Evolutionary conservation across 192 early-diverging fungal species (phyloP).

Genomic region (Funneliformis geosporum): DNA sequence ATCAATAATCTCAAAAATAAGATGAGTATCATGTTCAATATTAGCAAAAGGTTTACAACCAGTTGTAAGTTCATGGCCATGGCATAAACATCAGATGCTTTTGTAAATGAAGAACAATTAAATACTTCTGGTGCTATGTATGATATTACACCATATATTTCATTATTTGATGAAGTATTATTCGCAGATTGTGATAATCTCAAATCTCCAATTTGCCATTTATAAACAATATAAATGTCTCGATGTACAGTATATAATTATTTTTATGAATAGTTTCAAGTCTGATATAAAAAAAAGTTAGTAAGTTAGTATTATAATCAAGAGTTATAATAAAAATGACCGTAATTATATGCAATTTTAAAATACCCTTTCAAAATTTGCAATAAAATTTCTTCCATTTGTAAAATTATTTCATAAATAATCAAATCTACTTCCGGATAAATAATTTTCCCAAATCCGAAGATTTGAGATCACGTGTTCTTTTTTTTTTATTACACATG

Average conservation of each 20-base stretch:
- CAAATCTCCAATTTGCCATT: not conserved
- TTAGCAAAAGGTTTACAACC: not conserved
- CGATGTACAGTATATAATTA: slow-evolving; percentile 9
- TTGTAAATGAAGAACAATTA: not conserved
- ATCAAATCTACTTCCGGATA: too few relatives aligned
- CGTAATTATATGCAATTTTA: too few relatives aligned
- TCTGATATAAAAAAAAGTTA: not conserved
- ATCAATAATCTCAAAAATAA: not conserved
- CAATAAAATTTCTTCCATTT: not conserved
- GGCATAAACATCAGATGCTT: not conserved
- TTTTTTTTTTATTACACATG: too few relatives aligned
- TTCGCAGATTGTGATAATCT: not conserved
- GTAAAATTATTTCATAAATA: slow-evolving; percentile 3
- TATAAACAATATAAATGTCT: not conserved
- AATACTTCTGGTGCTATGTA: not conserved
- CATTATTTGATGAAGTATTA: not conserved
- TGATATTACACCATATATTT: not conserved
- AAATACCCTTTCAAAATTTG: not conserved
- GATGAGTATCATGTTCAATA: not conserved
- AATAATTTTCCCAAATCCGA: too few relatives aligned
- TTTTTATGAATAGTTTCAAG: not conserved
- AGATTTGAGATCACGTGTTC: too few relatives aligned
- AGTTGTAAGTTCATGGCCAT: not conserved
- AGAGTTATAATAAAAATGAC: too few relatives aligned
- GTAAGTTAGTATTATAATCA: too few relatives aligned